phyloP scores from a whole-genome alignment of 495 filamentous ascomycete species.

The Amphirosellinia nigrospora region DNA sequence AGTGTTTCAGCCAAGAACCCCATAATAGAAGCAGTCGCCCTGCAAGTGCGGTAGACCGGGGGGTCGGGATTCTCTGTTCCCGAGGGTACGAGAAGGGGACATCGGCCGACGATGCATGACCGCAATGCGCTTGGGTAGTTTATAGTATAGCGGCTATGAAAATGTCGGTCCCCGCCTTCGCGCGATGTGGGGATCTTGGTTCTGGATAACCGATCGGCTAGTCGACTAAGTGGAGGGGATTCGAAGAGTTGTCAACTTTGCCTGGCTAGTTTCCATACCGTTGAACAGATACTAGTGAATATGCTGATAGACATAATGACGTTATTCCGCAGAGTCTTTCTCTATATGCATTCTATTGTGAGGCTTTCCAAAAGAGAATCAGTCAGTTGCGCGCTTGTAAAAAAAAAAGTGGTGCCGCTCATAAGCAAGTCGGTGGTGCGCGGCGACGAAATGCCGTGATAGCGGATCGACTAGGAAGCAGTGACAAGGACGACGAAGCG shows the following conservation, averaged over 20 bases:
- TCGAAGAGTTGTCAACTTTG: no score
- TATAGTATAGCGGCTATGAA: no score
- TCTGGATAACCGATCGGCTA: neutral
- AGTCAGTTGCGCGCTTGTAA: neutral
- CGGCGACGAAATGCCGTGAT: slow-evolving; percentile 6
- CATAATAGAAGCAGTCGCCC: neutral
- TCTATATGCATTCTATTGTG: neutral
- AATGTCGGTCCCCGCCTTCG: no score
- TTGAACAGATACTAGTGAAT: neutral
- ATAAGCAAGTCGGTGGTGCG: neutral
- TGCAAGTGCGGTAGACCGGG: neutral
- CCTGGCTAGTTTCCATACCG: neutral
- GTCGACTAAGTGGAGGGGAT: neutral
- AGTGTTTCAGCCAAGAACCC: neutral
- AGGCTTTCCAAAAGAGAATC: neutral
- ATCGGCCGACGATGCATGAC: no score
- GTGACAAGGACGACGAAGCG: neutral
- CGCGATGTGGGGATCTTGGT: no score
- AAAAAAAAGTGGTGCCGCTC: neutral
- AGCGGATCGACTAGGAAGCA: neutral
- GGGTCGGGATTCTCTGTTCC: neutral
- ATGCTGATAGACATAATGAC: neutral
- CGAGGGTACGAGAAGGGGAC: neutral
- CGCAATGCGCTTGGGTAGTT: no score
- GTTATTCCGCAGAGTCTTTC: neutral